Base-by-base conservation (phyloP, 1,284 basidiomycete genomes). In the Leccinum solheimii region DNA sequence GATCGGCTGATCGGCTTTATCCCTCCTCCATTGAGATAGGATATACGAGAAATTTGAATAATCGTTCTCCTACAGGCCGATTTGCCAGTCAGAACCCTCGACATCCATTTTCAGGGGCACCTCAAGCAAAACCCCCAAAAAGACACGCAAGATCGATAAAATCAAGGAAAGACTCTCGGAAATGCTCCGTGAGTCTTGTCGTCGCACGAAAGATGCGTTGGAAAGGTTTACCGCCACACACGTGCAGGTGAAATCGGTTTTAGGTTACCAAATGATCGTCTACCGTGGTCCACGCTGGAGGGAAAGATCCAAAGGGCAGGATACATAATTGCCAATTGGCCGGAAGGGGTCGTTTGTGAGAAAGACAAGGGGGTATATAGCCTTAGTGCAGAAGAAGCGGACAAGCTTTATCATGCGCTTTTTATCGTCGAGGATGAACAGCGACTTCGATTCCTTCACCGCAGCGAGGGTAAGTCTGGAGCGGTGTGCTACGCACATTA, bases 271-370 rank as follows among this genome's bases (percentile, higher is more conserved):
- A 55, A 57, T 0, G 43, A 55, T 51, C 54, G 59, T 5, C 62
- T 67, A 0, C 65, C 60, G 5, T 69, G 67, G 66, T 64, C 58
- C 2, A 67, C 58, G 2, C 53, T 68, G 2, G 50, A 61, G 16
- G 26, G 7, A 0, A 38, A 36, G 11, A 8, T 68, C 1, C 1
- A 0, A 11, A 64, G 55, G 32, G 53, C 52, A 7, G 62, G 59
- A 8, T 64, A 67, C 11, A 21, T 1, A 45, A 64, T 67, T 19
- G 0, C 51, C 23, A 65, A 69, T 14, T 67, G 65, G 65, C 65
- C 65, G 0, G 21, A 58, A 2, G 58, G 48, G 0, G 57, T 67
- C 1, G 10, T 45, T n/a, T 19, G 57, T 5, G 58, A 65, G 2
- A 45, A 8, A 30, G 60, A 65, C 10, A 67, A 65, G n/a, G 65